These are phyloP conservation scores for Deinandra increscens DNA, from an alignment of 129 eudicot genomes.

Conservation along the genomic window DNA sequence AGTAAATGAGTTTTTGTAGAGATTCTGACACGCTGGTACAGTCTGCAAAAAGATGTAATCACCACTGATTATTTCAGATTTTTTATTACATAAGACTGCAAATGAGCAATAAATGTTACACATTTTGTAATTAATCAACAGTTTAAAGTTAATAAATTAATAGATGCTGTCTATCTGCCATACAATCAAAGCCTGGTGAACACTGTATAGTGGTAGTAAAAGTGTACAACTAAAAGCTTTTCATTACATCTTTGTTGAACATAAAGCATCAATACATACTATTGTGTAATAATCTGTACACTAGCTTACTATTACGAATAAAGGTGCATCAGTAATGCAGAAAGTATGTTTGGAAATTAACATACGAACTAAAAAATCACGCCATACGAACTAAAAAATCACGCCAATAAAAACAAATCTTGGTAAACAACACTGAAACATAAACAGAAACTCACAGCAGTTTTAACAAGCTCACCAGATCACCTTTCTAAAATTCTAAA, in stretches of 20 bases:
- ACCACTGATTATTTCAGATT: constrained; percentile 2
- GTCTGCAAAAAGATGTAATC: constrained; percentile 55
- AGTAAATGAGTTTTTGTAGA: constrained; percentile 85
- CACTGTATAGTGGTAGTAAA: constrained; percentile 2
- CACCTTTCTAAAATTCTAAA: too few species aligned
- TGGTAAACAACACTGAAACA: too few species aligned
- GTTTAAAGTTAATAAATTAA: constrained; percentile 15
- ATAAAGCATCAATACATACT: neutral
- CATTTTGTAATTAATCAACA: constrained; percentile 1
- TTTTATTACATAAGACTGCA: constrained; percentile 12
- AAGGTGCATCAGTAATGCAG: too few species aligned
- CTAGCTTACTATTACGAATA: too few species aligned
- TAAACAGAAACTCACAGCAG: too few species aligned
- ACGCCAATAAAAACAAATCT: too few species aligned
- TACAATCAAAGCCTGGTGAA: constrained; percentile 1
- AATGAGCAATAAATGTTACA: constrained; percentile 21
- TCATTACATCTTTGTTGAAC: neutral
- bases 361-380: neutral
- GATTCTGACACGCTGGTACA: constrained; percentile 92
- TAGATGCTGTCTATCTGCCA: constrained; percentile 14
- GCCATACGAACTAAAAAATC: too few species aligned
- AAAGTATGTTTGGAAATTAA: neutral
- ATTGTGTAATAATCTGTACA: too few species aligned
- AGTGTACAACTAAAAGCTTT: constrained; percentile 16
- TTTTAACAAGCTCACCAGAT: too few species aligned